Evolutionary conservation across 768 basidiomycete species (phyloP).

Genomic region (Pisolithus albus): DNA sequence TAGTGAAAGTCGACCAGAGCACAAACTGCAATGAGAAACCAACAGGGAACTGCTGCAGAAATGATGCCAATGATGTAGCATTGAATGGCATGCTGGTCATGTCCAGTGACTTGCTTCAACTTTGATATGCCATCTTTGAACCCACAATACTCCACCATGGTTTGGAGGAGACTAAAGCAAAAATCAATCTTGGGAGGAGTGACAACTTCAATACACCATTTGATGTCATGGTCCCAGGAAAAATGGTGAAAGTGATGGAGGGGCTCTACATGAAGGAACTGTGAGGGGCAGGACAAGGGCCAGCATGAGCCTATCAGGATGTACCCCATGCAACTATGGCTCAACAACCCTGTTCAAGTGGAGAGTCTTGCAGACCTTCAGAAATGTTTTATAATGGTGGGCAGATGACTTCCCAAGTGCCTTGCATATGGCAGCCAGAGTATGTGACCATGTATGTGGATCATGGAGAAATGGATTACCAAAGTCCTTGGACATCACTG

Average conservation of each 20-base stretch:
- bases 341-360: too few species aligned
- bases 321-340: too few species aligned
- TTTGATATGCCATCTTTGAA: conserved; percentile 34
- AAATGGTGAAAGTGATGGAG: too few species aligned
- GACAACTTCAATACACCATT: too few species aligned
- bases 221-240: too few species aligned
- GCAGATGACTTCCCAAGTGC: not conserved
- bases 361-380: too few species aligned
- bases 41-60: conserved; percentile 24
- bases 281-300: too few species aligned
- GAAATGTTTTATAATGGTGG: too few species aligned
- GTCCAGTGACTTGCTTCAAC: conserved; percentile 36
- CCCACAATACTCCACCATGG: not conserved
- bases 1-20: conserved; percentile 34
- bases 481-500: conserved; percentile 24
- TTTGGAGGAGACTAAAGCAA: too few species aligned
- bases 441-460: conserved; percentile 17
- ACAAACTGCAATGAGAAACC: conserved; percentile 28
- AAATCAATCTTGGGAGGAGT: too few species aligned
- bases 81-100: conserved; percentile 31
- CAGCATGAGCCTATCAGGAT: too few species aligned
- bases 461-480: conserved; percentile 24
- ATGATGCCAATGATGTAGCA: conserved; percentile 29
- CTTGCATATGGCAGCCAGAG: conserved; percentile 12
- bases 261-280: too few species aligned